A percentile compares a stretch with the other conserved stretches of the same genome.
These are phyloP conservation scores for Solanum sejunctum DNA, from an alignment of 257 asterid genomes.

Conservation along the genomic window DNA sequence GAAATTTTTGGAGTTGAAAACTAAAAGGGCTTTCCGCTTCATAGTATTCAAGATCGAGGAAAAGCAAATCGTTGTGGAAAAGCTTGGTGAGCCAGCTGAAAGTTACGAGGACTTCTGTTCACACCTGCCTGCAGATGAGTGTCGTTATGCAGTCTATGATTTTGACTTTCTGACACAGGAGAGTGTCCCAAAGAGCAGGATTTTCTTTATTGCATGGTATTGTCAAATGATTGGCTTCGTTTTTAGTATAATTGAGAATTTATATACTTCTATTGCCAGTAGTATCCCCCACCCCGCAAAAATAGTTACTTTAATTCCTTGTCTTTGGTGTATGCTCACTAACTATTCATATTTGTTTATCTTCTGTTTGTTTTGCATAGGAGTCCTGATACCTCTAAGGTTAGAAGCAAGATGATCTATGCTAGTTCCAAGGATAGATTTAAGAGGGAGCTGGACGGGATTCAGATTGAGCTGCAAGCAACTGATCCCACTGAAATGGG, in stretches of 20 bases:
- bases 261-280: neutral
- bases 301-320: neutral
- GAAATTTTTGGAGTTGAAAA: neutral
- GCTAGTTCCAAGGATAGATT: slow-evolving; percentile 1
- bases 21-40: neutral
- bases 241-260: neutral
- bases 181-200: slow-evolving; percentile 2
- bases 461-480: slow-evolving; percentile 1
- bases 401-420: slow-evolving; percentile 1
- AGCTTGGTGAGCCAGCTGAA: slow-evolving; percentile 1
- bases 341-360: neutral
- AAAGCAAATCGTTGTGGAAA: slow-evolving; percentile 2
- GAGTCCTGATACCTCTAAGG: neutral
- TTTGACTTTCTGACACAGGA: neutral
- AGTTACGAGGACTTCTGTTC: slow-evolving; percentile 1
- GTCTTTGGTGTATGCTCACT: neutral
- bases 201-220: neutral
- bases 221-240: neutral
- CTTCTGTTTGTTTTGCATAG: neutral
- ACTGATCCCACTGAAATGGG: slow-evolving; percentile 2
- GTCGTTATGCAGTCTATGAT: neutral
- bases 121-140: neutral
- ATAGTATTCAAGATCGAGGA: neutral
- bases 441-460: neutral
- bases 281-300: neutral